A percentile compares a stretch with the other conserved stretches of the same genome.
These are phyloP conservation scores for Ajuga reptans DNA, from an alignment of 305 asterid genomes.

Conservation along the genomic window DNA sequence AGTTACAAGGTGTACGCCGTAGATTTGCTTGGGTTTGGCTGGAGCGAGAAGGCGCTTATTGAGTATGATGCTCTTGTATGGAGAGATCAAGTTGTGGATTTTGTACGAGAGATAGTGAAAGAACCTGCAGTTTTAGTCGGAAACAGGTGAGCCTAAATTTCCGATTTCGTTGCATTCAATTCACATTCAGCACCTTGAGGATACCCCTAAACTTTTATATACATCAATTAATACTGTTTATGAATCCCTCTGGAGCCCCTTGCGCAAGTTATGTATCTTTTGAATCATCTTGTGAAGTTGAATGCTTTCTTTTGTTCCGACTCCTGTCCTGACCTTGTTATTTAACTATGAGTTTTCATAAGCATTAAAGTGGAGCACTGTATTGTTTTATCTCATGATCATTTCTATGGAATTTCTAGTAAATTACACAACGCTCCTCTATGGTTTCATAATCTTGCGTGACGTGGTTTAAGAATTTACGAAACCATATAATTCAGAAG, in stretches of 20 bases:
- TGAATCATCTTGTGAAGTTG: background rate
- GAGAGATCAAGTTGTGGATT: constrained; percentile 92
- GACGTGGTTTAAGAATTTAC: too few relatives aligned
- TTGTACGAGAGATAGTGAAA: constrained; percentile 69
- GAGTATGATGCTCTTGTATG: constrained; percentile 85
- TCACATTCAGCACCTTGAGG: background rate
- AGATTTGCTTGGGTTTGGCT: constrained; percentile 89
- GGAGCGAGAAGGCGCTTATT: constrained; percentile 93
- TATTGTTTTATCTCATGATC: too few relatives aligned
- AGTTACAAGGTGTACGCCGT: constrained; percentile 83
- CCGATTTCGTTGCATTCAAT: background rate
- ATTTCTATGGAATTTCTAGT: too few relatives aligned
- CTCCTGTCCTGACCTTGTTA: background rate
- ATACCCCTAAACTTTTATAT: background rate
- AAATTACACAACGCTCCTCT: too few relatives aligned
- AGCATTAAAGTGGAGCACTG: background rate
- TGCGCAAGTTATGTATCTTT: background rate
- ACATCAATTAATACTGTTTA: background rate
- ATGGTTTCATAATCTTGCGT: too few relatives aligned
- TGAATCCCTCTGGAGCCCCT: background rate
- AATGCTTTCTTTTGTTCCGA: background rate
- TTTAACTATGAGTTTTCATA: background rate
- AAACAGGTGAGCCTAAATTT: constrained; percentile 52
- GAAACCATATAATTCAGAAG: too few relatives aligned
- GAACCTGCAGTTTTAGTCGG: constrained; percentile 89